Evolutionary conservation across 2,329 filamentous ascomycete genomes (phyloP).

Genomic region (Cryphonectria nitschkei): DNA sequence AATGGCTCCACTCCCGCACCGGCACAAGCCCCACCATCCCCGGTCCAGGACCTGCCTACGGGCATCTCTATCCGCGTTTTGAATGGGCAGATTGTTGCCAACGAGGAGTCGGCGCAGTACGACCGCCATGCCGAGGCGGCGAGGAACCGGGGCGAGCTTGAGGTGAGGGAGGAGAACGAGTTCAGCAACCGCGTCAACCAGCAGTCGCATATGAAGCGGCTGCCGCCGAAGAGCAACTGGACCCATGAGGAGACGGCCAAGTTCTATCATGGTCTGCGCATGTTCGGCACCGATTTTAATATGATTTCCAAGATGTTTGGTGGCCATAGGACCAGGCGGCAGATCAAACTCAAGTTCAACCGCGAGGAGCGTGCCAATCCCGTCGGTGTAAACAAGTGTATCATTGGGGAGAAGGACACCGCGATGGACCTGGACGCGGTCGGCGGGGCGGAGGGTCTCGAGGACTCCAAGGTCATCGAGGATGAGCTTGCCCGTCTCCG

Average conservation of each 20-base stretch:
- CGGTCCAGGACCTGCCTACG: slow-evolving; percentile 27
- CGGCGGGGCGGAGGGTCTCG: slow-evolving; percentile 54
- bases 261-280: slow-evolving; percentile 75
- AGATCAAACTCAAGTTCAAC: slow-evolving; percentile 83
- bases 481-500: slow-evolving; percentile 52
- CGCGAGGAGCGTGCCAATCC: slow-evolving; percentile 74
- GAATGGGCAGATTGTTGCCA: slow-evolving; percentile 73
- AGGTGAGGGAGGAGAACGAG: slow-evolving; percentile 76
- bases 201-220: slow-evolving; percentile 64
- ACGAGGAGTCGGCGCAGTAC: slow-evolving; percentile 68
- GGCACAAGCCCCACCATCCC: slow-evolving; percentile 30
- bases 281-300: slow-evolving; percentile 83
- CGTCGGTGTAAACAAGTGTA: slow-evolving; percentile 62
- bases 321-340: slow-evolving; percentile 65
- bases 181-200: slow-evolving; percentile 74
- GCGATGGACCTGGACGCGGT: slow-evolving; percentile 65
- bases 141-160: slow-evolving; percentile 54
- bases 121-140: slow-evolving; percentile 69
- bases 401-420: slow-evolving; percentile 63
- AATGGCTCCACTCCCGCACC: slow-evolving; percentile 29
- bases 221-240: slow-evolving; percentile 73
- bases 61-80: slow-evolving; percentile 58
- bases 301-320: slow-evolving; percentile 79
- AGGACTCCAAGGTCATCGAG: slow-evolving; percentile 61
- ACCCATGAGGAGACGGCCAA: slow-evolving; percentile 69